Evolutionary conservation across 257 asterid species (phyloP), one percentile per base, ranked within the genome.

Genomic region (Fraxinus cuspidata): DNA sequence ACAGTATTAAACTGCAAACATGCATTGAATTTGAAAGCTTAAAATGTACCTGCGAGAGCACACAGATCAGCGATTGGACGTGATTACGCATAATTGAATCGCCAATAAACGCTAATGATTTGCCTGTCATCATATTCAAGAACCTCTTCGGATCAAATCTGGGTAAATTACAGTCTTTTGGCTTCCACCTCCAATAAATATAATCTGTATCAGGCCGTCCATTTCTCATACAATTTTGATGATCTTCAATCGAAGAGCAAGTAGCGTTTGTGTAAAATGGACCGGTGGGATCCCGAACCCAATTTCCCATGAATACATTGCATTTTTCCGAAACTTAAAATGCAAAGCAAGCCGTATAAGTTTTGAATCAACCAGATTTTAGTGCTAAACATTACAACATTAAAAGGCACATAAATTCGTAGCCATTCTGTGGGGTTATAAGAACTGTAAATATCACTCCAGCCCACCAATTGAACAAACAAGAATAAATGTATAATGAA

Each of bases 1-100:
- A 34, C 40, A 35, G 8, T 35, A 35, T 35, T 35, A 35, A 35
- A 35, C 10, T 35, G 8, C 40, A 37, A 37, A 37, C 2, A 37
- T 7, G 42, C 42, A 37, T 1, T 7, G 42, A 37, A 37, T 37
- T 37, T 35, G 40, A 35, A 35, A 35, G 3, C 44, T 38, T 8
- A 38, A 38, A 38, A 40, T 11, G 49, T 42, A 42, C 51, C 51
- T 42, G 90, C 6, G 98, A 93, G 77, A 93, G 91, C 75, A 84
- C 83, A 85, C 98, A 93, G 78, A 92, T 84, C 90, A 93, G 81
- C 4, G 97, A 93, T 63, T 90, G 97, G 7, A 84, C 89, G 21
- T 93, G 97, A 78, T 93, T 93, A 18, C 98, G 96, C 92, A 90
- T 88, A 11, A 93, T 93, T 9, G 98, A 93, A 83, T 92, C 98